phyloP scores from a whole-genome alignment of 768 basidiomycete genomes.

The Hysterangium stoloniferum region DNA sequence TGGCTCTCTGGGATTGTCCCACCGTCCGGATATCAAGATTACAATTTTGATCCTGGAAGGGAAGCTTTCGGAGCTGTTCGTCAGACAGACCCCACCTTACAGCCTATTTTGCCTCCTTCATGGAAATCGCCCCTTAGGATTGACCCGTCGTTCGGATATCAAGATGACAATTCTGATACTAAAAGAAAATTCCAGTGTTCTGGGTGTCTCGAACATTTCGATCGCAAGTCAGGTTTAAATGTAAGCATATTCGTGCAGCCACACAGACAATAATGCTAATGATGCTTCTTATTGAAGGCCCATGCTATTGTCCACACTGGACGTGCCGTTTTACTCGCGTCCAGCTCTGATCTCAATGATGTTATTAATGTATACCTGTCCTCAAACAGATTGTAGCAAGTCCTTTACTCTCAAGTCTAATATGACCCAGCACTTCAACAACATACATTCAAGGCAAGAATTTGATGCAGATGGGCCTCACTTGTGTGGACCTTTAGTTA shows the following conservation, averaged over 20 bases:
- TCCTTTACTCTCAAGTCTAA: conserved; percentile 6
- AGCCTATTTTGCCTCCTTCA: background rate
- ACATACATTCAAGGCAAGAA: background rate
- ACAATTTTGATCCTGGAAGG: too few species aligned
- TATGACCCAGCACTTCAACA: conserved; percentile 2
- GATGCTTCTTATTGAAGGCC: too few species aligned
- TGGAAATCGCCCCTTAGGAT: conserved; percentile 1
- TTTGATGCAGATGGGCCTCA: background rate
- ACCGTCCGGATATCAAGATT: too few species aligned
- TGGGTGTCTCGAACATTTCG: conserved; percentile 3
- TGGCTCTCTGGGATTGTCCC: too few species aligned
- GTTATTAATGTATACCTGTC: background rate
- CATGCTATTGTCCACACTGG: too few species aligned
- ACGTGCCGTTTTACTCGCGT: background rate
- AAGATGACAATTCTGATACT: background rate
- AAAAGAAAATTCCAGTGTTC: conserved; percentile 3
- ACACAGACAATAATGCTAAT: background rate
- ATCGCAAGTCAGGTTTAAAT: conserved; percentile 3
- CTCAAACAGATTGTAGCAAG: background rate
- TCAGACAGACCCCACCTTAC: background rate
- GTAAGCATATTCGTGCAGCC: background rate
- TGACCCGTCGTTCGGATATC: background rate
- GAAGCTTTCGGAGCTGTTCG: background rate
- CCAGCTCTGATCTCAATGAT: background rate
- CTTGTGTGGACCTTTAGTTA: background rate